Base-by-base conservation (phyloP, 1,284 basidiomycete species). In the Papiliotrema terrestris region DNA sequence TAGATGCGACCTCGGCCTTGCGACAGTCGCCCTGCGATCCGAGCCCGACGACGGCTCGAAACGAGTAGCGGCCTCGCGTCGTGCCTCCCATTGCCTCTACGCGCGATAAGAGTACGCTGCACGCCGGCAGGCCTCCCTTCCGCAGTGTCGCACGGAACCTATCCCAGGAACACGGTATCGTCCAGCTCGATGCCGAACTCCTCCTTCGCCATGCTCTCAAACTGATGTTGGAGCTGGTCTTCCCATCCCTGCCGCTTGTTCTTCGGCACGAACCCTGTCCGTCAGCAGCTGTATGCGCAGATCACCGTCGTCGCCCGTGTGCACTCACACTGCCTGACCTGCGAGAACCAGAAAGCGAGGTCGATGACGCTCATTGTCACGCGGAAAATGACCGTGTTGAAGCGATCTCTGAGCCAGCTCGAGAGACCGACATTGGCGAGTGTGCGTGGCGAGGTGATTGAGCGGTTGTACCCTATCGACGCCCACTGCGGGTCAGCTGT, bases 401-500 rank as follows among this genome's bases (percentile, higher is more conserved):
- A 59, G 26, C 71, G 65, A 51, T 78, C 77, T 37, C 56, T 36
- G 1, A 76, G 49, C 74, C 75, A 80, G 13, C 62, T 55, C n/a
- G 58, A 49, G 9, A 78, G 51, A 13, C 75, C 78, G 38, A 77
- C 64, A 2, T 50, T 45, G 4, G 49, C 49, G 8, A 78, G 61
- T 3, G 74, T 75, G 11, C 83, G 65, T 51, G 82, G 81, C 47
- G 78, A 82, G 41, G 75, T 75, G 78, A 88, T 85, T 0, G 80
- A 78, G 3, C 83, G 57, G 52, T 71, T 57, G 62, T 71, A 77
- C 0, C 79, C 79, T 32, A 65, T 70, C 0, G 75, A 68, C 1
- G 79, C 79, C 77, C 78, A 79, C 71, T 78, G 23, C 11, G 4
- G 36, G 49, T 82, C 46, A 82, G 77, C 2, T 47, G 46, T 15